Percentiles rank a stretch among this genome's conserved stretches.
Evolutionary conservation across 2,329 filamentous ascomycete genomes (phyloP).

Genomic region (Phyllosticta citriasiana): DNA sequence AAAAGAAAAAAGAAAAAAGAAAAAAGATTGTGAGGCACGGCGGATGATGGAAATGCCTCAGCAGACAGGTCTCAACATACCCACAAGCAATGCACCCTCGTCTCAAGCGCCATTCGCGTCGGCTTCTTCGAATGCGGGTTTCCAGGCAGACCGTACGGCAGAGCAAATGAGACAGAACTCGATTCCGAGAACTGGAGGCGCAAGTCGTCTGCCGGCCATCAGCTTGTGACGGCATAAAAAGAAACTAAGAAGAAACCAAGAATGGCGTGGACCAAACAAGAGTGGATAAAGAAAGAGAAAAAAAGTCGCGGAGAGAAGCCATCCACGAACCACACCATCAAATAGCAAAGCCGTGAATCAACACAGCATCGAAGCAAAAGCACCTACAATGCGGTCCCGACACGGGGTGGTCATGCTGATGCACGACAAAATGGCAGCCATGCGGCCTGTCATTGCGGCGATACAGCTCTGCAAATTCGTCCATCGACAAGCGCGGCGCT

Average conservation of each 20-base stretch:
- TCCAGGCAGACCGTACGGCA: slow-evolving; percentile 35
- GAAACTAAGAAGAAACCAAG: neutral
- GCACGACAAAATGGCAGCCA: slow-evolving; percentile 52
- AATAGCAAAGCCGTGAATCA: too few species aligned
- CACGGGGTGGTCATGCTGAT: slow-evolving; percentile 64
- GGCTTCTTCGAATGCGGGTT: slow-evolving; percentile 30
- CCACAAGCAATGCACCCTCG: slow-evolving; percentile 35
- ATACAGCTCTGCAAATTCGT: slow-evolving; percentile 38
- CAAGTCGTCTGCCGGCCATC: slow-evolving; percentile 46
- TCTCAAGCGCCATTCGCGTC: slow-evolving; percentile 36
- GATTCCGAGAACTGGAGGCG: slow-evolving; percentile 58
- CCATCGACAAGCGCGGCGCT: slow-evolving; percentile 29
- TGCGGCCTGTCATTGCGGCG: slow-evolving; percentile 34
- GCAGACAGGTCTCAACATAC: slow-evolving; percentile 15
- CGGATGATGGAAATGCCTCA: neutral
- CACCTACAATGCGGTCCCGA: slow-evolving; percentile 49
- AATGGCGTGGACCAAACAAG: neutral
- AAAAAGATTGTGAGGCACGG: too few species aligned
- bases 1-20: too few species aligned
- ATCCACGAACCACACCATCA: neutral
- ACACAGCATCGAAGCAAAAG: neutral
- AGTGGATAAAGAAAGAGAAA: neutral
- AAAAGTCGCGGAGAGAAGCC: neutral
- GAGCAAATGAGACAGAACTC: slow-evolving; percentile 51
- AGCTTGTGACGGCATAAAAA: neutral